Percentiles rank a stretch among this genome's conserved stretches.
Evolutionary conservation across 176 grass and related monocot genomes (phyloP).

Genomic region (Carex cristatella): DNA sequence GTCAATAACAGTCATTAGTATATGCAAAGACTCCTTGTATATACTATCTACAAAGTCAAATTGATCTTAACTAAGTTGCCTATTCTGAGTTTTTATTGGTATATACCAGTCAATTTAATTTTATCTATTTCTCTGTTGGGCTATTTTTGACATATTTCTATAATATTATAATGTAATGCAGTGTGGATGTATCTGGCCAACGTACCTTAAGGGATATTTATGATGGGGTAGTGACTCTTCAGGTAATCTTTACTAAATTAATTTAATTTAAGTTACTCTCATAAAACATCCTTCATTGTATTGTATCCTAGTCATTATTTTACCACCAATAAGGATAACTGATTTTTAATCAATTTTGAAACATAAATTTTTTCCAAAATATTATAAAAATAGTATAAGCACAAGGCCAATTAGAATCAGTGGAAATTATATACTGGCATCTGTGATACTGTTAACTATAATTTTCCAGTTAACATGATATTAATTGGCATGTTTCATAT

Average conservation of each 20-base stretch:
- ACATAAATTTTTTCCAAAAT: background rate
- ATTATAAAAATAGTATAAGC: background rate
- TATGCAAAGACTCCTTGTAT: background rate
- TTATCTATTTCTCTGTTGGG: background rate
- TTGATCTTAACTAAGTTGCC: background rate
- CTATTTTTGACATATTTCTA: background rate
- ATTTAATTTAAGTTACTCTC: background rate
- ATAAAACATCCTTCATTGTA: background rate
- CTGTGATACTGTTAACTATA: background rate
- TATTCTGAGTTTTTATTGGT: background rate
- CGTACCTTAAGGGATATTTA: background rate
- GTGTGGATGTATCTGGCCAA: constrained; percentile 9
- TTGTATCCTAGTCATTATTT: no score
- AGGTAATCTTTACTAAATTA: constrained; percentile 12
- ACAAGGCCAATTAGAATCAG: background rate
- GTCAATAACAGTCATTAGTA: background rate
- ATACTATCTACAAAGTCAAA: background rate
- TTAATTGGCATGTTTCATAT: background rate
- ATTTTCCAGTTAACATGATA: background rate
- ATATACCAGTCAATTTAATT: background rate
- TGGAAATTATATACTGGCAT: background rate
- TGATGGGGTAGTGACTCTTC: constrained; percentile 18
- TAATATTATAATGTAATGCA: background rate
- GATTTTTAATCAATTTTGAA: background rate
- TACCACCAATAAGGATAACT: background rate